phyloP scores from a whole-genome alignment of 768 basidiomycete species.

The Amanita jacksonii region DNA sequence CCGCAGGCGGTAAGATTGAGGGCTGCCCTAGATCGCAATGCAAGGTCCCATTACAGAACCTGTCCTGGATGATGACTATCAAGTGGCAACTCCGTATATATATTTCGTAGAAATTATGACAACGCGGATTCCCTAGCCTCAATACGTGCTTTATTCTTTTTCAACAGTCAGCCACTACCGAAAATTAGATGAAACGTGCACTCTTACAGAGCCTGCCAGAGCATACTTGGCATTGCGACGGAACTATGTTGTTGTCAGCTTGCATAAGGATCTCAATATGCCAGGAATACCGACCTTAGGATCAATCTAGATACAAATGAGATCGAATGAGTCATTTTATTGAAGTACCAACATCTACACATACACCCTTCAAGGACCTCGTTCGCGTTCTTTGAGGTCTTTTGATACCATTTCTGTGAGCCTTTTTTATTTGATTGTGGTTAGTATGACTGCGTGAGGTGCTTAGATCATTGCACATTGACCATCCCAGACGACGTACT shows the following conservation, averaged over 20 bases:
- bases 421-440: conserved; percentile 96
- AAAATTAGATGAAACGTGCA: background rate
- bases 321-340: conserved; percentile 6
- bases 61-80: background rate
- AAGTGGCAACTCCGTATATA: no score
- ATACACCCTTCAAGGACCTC: conserved; percentile 84
- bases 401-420: conserved; percentile 97
- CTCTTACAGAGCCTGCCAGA: conserved; percentile 61
- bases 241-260: conserved; percentile 33
- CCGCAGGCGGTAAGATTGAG: conserved; percentile 58
- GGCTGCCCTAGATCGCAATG: conserved; percentile 51
- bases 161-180: conserved; percentile 6
- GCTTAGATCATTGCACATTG: conserved; percentile 8
- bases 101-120: no score
- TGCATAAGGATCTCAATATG: background rate
- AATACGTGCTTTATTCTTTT: conserved; percentile 56
- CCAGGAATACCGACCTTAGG: conserved; percentile 47
- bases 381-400: conserved; percentile 63
- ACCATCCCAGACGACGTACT: conserved; percentile 35
- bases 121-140: conserved; percentile 46
- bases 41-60: conserved; percentile 17
- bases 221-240: conserved; percentile 75
- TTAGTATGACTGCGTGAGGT: conserved; percentile 62
- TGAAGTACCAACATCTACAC: conserved; percentile 25
- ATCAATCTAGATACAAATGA: conserved; percentile 49